Base-by-base conservation (phyloP, 169 alveolate species). In the Eimeria falciformis region DNA sequence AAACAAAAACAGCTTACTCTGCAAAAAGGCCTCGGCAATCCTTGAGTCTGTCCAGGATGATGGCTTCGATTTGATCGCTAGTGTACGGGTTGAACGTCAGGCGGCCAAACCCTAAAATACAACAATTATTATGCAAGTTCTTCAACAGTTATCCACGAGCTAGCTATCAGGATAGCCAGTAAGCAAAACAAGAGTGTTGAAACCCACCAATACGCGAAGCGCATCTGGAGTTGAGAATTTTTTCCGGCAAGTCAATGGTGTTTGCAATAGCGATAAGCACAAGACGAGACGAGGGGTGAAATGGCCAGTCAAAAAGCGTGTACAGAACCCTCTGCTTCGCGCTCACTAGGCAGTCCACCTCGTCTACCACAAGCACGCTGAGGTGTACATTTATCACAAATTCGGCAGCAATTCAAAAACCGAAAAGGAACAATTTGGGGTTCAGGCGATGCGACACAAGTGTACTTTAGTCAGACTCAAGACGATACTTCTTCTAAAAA, bases 301-400 rank as follows among this genome's bases (percentile, higher is more conserved):
- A 94, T 25, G 98, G 97, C 97, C 97, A 96, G 92, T 97, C 97
- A 85, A 97, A 97, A 33, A 97, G 90, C n/a, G 97, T 96, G 93
- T 96, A 97, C 66, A 97, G 85, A 27, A 97, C 98, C 81, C 94
- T 95, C 87, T 96, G 98, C 62, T 95, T 94, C 77, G 82, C 90
- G 14, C 97, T 95, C 17, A 95, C 95, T 43, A 96, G 89, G 45
- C 95, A 96, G 85, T 88, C 71, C 33, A 68, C 85, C 33, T 83
- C 90, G 37, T 92, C 89, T 17, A 53, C 73, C 23, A 92, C 62
- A 69, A 55, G 33, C 23, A 83, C 75, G 82, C 89, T 55, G 62
- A n/a, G n/a, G n/a, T n/a, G n/a, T n/a, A n/a, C n/a, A n/a, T n/a
- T n/a, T n/a, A n/a, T n/a, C n/a, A n/a, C n/a, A n/a, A n/a, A n/a